Conservation (phyloP, 768 basidiomycete genomes). For the Suillus tomentosus region DNA sequence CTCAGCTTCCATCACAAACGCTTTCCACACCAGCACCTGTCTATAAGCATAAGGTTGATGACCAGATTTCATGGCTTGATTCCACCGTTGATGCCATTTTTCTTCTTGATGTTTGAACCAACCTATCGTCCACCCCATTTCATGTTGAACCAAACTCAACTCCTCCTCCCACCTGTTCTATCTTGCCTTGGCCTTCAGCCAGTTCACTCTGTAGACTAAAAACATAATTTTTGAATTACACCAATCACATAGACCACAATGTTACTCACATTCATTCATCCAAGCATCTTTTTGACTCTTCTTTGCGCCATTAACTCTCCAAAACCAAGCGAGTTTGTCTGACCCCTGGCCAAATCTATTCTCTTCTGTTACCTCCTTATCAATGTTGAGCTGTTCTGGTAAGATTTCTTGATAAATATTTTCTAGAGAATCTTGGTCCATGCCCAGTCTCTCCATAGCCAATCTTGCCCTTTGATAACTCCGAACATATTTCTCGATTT, state of each 20-base stretch:
- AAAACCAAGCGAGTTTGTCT: conserved; percentile 10
- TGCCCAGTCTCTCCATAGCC: background rate
- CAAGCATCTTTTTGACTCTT: background rate
- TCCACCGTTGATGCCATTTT: background rate
- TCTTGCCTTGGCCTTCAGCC: conserved; percentile 21
- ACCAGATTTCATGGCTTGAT: background rate
- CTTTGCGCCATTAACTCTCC: background rate
- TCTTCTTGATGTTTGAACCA: conserved; percentile 15
- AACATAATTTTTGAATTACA: too few relatives aligned
- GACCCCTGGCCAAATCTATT: conserved; percentile 12
- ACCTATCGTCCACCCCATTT: conserved; percentile 22
- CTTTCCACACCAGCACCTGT: conserved; percentile 1
- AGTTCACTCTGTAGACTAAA: conserved; percentile 12
- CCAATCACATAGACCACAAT: too few relatives aligned
- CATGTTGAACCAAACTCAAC: conserved; percentile 16
- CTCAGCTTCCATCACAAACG: background rate
- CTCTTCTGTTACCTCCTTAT: conserved; percentile 16
- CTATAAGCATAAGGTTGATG: conserved; percentile 8
- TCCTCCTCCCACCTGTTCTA: conserved; percentile 23
- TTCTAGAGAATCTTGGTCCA: background rate
- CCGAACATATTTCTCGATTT: background rate
- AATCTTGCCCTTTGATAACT: conserved; percentile 7
- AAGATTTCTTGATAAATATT: conserved; percentile 7
- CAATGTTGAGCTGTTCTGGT: conserved; percentile 6
- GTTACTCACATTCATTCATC: conserved; percentile 14